Evolutionary conservation across 192 early-diverging fungal species (phyloP).

Genomic region (Allomyces macrogynus): DNA sequence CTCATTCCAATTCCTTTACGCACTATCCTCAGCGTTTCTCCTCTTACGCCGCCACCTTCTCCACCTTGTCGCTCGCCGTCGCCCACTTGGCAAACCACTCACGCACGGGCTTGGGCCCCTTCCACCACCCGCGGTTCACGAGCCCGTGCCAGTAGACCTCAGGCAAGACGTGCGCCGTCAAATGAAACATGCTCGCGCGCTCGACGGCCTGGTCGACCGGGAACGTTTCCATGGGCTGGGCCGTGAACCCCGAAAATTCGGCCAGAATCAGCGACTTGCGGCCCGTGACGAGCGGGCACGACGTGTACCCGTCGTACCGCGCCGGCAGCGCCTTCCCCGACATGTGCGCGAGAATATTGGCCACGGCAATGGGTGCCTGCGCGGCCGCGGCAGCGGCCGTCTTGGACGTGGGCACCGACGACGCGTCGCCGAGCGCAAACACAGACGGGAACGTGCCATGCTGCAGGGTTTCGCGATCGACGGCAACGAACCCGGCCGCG

Average conservation of each 20-base stretch:
- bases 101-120: background rate
- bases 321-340: constrained; percentile 15
- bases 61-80: too few relatives aligned
- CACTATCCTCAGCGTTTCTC: too few relatives aligned
- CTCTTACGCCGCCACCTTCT: too few relatives aligned
- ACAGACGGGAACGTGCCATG: constrained; percentile 59
- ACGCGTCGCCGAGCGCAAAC: constrained; percentile 64
- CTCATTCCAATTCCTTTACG: too few relatives aligned
- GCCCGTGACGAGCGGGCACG: constrained; percentile 63
- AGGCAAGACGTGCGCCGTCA: constrained; percentile 62
- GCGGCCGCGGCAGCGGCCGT: constrained; percentile 73
- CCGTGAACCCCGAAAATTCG: constrained; percentile 64
- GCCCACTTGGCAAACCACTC: background rate
- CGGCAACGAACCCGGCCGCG: constrained; percentile 61
- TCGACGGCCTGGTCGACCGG: constrained; percentile 60
- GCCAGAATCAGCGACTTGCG: constrained; percentile 62
- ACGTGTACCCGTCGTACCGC: constrained; percentile 64
- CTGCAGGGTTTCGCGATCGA: constrained; percentile 56
- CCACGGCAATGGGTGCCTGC: constrained; percentile 50
- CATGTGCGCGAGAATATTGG: constrained; percentile 47
- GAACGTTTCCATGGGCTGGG: constrained; percentile 56
- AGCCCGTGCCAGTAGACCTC: constrained; percentile 61
- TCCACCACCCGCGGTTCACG: constrained; percentile 51
- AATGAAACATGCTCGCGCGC: constrained; percentile 38
- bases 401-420: constrained; percentile 71